Conservation (phyloP, 2,329 filamentous ascomycete species). For the Fusarium pseudonygamai region DNA sequence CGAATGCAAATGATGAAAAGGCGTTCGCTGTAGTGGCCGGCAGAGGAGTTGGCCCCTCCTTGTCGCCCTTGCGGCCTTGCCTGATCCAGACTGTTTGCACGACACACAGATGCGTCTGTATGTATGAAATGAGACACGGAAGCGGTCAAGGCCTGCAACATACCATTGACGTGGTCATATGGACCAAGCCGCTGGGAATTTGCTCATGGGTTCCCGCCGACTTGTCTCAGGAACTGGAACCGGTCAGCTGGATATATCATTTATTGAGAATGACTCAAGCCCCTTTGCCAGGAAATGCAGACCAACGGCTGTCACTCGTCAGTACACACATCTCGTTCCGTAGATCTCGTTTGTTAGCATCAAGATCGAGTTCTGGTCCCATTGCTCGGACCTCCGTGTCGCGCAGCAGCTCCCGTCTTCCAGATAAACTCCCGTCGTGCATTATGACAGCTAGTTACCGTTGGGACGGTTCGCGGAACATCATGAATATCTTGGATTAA, state of each 20-base stretch:
- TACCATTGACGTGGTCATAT: conserved; percentile 29
- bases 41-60: conserved; percentile 8
- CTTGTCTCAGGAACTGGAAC: conserved; percentile 35
- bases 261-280: conserved; percentile 26
- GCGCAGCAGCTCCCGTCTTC: not conserved
- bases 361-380: conserved; percentile 3
- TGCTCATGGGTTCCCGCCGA: not conserved
- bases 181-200: conserved; percentile 36
- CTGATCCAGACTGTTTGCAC: conserved; percentile 12
- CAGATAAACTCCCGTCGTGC: conserved; percentile 18
- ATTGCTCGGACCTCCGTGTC: conserved; percentile 7
- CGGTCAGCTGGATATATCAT: conserved; percentile 27
- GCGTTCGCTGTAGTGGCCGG: conserved; percentile 16
- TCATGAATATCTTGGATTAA: conserved; percentile 15
- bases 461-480: conserved; percentile 37
- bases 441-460: conserved; percentile 39
- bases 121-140: conserved; percentile 19
- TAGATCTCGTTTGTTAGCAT: conserved; percentile 6
- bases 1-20: conserved; percentile 27
- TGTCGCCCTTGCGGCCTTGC: conserved; percentile 12
- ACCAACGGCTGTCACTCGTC: conserved; percentile 30
- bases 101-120: conserved; percentile 21
- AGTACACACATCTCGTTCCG: conserved; percentile 4
- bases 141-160: conserved; percentile 28
- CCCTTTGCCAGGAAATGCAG: conserved; percentile 3